A percentile compares a stretch with the other conserved stretches of the same genome.
These are phyloP conservation scores for Hypoxylon sp. DNA, from an alignment of 2,329 filamentous ascomycete genomes.

Conservation along the genomic window DNA sequence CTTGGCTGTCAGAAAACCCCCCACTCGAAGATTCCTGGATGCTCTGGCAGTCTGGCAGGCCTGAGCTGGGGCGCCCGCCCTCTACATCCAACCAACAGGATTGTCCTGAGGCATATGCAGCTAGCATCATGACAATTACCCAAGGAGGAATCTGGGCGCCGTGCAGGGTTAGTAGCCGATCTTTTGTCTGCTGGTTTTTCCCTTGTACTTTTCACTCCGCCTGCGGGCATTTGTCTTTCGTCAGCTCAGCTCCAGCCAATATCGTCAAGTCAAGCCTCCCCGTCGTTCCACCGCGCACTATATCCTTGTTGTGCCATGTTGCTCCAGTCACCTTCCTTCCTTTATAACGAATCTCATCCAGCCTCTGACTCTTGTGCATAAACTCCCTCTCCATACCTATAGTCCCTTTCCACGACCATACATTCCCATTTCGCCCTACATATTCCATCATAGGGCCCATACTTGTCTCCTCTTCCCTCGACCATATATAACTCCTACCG, in stretches of 20 bases:
- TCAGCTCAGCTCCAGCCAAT: constrained; percentile 43
- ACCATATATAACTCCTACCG: constrained; percentile 38
- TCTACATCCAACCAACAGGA: constrained; percentile 24
- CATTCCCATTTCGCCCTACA: constrained; percentile 38
- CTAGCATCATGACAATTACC: constrained; percentile 37
- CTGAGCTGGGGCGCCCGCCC: constrained; percentile 22
- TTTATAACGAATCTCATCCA: constrained; percentile 49
- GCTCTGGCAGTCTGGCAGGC: constrained; percentile 31
- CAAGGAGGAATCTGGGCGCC: constrained; percentile 33
- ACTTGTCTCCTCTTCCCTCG: constrained; percentile 20
- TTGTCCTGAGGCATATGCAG: constrained; percentile 27
- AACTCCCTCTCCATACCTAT: constrained; percentile 36
- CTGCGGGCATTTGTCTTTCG: constrained; percentile 38
- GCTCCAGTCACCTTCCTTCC: constrained; percentile 46
- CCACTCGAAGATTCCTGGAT: constrained; percentile 36
- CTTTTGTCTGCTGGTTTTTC: constrained; percentile 20
- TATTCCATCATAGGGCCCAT: constrained; percentile 43
- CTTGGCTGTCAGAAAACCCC: constrained; percentile 18
- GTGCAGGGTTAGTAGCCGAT: constrained; percentile 34
- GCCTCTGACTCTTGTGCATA: constrained; percentile 36
- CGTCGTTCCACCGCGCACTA: constrained; percentile 41
- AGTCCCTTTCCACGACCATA: constrained; percentile 34
- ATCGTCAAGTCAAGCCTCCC: constrained; percentile 34
- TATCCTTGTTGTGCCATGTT: constrained; percentile 50
- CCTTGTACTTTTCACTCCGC: constrained; percentile 19